phyloP scores from a whole-genome alignment of 2,329 filamentous ascomycete species.

The Ramichloridium luteum region DNA sequence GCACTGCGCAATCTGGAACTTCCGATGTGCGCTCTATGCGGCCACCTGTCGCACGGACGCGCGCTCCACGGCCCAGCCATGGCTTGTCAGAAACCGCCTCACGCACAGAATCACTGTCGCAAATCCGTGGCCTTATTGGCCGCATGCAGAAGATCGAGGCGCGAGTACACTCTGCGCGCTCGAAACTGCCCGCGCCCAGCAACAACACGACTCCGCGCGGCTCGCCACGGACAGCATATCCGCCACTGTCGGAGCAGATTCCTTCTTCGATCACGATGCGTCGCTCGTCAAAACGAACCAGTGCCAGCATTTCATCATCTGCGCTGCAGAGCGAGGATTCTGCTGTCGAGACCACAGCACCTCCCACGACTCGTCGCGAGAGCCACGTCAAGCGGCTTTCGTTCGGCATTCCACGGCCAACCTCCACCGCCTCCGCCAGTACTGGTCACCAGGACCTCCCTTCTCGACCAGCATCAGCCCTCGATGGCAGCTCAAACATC shows the following conservation, averaged over 20 bases:
- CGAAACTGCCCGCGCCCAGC: conserved; percentile 73
- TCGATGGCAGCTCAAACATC: conserved; percentile 22
- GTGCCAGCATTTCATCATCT: conserved; percentile 33
- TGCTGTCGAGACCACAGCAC: conserved; percentile 8
- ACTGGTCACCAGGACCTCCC: conserved; percentile 16
- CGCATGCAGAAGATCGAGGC: conserved; percentile 97
- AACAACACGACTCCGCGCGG: conserved; percentile 62
- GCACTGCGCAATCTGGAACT: conserved; percentile 11
- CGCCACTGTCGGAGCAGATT: conserved; percentile 29
- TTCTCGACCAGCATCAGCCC: conserved; percentile 15
- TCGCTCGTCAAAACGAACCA: conserved; percentile 53
- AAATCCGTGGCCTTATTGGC: conserved; percentile 85
- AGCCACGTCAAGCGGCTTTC: conserved; percentile 36
- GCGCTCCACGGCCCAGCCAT: conserved; percentile 28
- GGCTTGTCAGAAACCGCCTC: conserved; percentile 31
- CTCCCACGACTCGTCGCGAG: conserved; percentile 11
- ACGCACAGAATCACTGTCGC: conserved; percentile 64
- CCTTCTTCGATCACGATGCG: conserved; percentile 49
- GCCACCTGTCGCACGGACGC: conserved; percentile 34
- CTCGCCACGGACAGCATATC: conserved; percentile 50
- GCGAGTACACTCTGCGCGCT: conserved; percentile 79
- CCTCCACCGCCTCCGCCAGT: conserved; percentile 15
- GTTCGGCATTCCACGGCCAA: conserved; percentile 31
- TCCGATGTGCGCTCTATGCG: conserved; percentile 19
- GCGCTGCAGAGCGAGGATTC: conserved; percentile 12